phyloP scores from a whole-genome alignment of 2,329 filamentous ascomycete species.

The Alternaria atra region DNA sequence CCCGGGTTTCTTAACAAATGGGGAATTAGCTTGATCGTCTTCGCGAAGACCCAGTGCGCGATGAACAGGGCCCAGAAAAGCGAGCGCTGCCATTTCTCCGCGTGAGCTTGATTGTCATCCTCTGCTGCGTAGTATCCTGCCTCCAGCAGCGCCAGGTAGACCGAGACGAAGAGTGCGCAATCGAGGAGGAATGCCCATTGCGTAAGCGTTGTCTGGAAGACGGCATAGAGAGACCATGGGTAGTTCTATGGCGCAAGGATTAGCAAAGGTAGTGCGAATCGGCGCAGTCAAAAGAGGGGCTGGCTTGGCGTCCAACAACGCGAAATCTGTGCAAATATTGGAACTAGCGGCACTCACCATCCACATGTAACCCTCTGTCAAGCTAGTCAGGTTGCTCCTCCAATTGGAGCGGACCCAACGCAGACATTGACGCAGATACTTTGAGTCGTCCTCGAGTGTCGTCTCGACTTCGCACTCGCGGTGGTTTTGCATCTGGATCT shows the following conservation, averaged over 20 bases:
- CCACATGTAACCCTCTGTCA: slow-evolving; percentile 85
- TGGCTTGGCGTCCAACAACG: slow-evolving; percentile 38
- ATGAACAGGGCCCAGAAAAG: slow-evolving; percentile 46
- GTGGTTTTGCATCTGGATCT: slow-evolving; percentile 95
- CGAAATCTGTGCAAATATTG: slow-evolving; percentile 35
- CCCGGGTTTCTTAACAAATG: slow-evolving; percentile 85
- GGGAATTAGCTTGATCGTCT: slow-evolving; percentile 88
- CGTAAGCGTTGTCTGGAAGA: slow-evolving; percentile 91
- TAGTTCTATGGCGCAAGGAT: slow-evolving; percentile 68
- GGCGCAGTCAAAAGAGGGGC: slow-evolving; percentile 36
- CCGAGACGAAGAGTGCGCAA: slow-evolving; percentile 54
- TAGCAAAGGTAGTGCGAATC: slow-evolving; percentile 33
- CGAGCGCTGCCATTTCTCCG: slow-evolving; percentile 33
- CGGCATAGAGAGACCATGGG: slow-evolving; percentile 90
- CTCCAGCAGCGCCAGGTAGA: slow-evolving; percentile 44
- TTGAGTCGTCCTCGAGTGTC: slow-evolving; percentile 86
- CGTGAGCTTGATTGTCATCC: slow-evolving; percentile 22
- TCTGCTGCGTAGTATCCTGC: slow-evolving; percentile 40
- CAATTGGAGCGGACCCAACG: slow-evolving; percentile 98
- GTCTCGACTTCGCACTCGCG: slow-evolving; percentile 85
- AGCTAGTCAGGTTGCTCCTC: slow-evolving; percentile 93
- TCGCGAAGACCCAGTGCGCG: slow-evolving; percentile 74
- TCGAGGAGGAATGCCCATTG: slow-evolving; percentile 86
- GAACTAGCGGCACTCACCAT: slow-evolving; percentile 67
- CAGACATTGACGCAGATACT: slow-evolving; percentile 92